Base-by-base conservation (phyloP, 2,329 filamentous ascomycete species). In the Cryoendolithus antarcticus region DNA sequence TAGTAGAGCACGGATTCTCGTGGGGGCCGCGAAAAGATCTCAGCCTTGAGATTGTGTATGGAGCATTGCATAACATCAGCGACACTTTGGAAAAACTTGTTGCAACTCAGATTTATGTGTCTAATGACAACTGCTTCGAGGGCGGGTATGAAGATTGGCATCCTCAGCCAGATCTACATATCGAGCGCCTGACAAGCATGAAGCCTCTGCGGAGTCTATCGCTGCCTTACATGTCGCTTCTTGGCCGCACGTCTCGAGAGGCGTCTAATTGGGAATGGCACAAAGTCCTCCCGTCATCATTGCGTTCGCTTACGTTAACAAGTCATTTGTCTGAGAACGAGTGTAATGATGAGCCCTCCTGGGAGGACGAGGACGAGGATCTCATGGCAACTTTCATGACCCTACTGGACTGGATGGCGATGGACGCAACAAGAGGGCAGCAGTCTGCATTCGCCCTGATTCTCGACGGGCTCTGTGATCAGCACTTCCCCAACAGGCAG, bases 61-160 rank as follows among this genome's bases (percentile, higher is more conserved):
- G 35, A 19, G 38, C 38, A 35, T 34, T 40, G 32, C 33, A 35
- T 21, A 33, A 40, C 33, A 30, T 40, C 13, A 35, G 28, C 32
- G 38, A 28, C 3, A 40, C 29, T 30, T 12, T 40, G 12, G 4
- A 40, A 28, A 34, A 40, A 34, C 38, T 40, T 28, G 33, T 35
- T 34, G 12, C 19, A 15, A 35, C 38, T 35, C 33, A 35, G 5
- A 30, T 31, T 7, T 34, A 35, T 32, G 38, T 32, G 9, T 33
- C 35, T 11, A 34, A 40, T 30, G 35, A 34, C 29, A 28, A 13
- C 28, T 21, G 29, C 28, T 39, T 39, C 9, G 32, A n/a, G 27
- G 6, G 2, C 27, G 28, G 13, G 15, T 24, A 27, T 21, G 33
- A 35, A 10, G 15, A 19, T 36, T 9, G 31, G 8, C 32, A n/a